Evolutionary conservation across 169 alveolate species (phyloP).

Genomic region (Theileria equi): DNA sequence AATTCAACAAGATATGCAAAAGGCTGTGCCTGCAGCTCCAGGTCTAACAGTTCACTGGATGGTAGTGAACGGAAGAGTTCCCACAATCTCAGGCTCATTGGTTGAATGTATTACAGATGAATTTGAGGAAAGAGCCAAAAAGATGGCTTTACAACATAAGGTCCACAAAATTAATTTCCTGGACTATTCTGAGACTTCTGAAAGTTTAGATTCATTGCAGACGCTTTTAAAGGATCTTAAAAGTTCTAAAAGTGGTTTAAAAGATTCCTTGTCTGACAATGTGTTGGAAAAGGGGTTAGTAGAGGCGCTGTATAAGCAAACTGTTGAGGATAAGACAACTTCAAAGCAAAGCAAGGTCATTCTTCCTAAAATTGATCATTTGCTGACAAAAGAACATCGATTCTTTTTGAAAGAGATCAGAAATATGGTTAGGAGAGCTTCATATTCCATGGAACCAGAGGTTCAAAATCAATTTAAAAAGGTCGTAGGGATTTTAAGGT

Average conservation of each 20-base stretch:
- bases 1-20: slow-evolving; percentile 49
- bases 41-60: slow-evolving; percentile 60
- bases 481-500: slow-evolving; percentile 37
- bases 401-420: slow-evolving; percentile 62
- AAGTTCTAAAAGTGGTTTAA: slow-evolving; percentile 5
- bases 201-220: slow-evolving; percentile 15
- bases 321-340: slow-evolving; percentile 16
- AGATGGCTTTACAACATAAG: slow-evolving; percentile 12
- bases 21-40: slow-evolving; percentile 57
- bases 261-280: background rate
- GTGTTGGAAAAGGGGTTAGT: slow-evolving; percentile 34
- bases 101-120: slow-evolving; percentile 36
- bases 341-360: background rate
- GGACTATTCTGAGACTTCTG: slow-evolving; percentile 32
- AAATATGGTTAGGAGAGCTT: slow-evolving; percentile 51
- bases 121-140: slow-evolving; percentile 16
- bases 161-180: slow-evolving; percentile 22
- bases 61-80: slow-evolving; percentile 49
- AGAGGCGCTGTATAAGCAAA: slow-evolving; percentile 38
- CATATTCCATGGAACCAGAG: slow-evolving; percentile 53
- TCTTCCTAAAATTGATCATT: slow-evolving; percentile 53
- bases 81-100: slow-evolving; percentile 36
- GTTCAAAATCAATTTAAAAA: slow-evolving; percentile 42
- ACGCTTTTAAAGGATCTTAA: slow-evolving; percentile 18
- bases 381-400: slow-evolving; percentile 62